Evolutionary conservation across 257 asterid genomes (phyloP), one percentile per base, ranked within the genome.

Genomic region (Striga asiatica): DNA sequence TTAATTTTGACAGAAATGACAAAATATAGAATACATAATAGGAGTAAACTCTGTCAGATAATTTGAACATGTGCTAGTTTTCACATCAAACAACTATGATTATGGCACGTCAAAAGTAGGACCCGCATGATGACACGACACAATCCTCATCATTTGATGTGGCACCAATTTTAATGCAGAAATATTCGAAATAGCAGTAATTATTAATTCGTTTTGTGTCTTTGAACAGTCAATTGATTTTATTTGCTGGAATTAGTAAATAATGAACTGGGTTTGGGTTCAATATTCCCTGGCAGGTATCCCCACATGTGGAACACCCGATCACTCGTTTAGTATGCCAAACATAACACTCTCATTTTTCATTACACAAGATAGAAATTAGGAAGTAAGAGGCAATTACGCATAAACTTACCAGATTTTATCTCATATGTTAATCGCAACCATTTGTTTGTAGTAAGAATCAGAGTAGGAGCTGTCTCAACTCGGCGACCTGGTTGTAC

Each of bases 401-500:
- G 18, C 45, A 31, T 43, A 56, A 65, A 69, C 88, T 66, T 78
- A 92, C 99, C 95, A 49, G 99, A 81, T 67, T 70, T 84, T 19
- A 92, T 78, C 61, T 88, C 91, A 52, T 84, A 82, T 11, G 94
- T 88, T 76, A 88, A 69, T 23, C 97, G 88, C 70, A 88, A 66
- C 99, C 99, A 88, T 76, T 75, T 92, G 77, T 82, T 84, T 13
- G 95, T 60, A 20, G 73, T 65, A 68, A 92, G 87, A 56, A 74
- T 81, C 77, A 92, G 76, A 59, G 68, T 60, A 57, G 91, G 73
- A 76, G 97, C 88, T 3, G 81, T 82, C 79, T 92, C 97, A 70
- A 92, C 82, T 58, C 95, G 76, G 48, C 84, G 91, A 70, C 94
- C 88, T 62, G 84, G 81, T 66, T 83, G 97, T 68, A 81, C 74